Evolutionary conservation across 2,329 filamentous ascomycete species (phyloP).

Genomic region (Colletotrichum agaves): DNA sequence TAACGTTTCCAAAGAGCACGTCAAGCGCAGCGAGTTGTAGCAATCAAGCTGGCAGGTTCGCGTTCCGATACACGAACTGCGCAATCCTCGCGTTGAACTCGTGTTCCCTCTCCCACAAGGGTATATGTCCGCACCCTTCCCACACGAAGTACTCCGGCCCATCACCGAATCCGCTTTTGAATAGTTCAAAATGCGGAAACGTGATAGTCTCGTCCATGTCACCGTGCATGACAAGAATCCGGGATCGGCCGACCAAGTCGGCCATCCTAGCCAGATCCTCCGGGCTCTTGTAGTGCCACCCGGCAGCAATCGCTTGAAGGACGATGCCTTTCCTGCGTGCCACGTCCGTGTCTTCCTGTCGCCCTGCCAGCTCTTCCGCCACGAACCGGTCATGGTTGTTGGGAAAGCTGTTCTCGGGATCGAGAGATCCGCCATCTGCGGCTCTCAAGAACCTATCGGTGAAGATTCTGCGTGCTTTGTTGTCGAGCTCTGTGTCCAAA

Average conservation of each 20-base stretch:
- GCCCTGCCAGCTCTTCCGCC: slow-evolving; percentile 20
- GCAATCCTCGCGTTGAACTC: slow-evolving; percentile 15
- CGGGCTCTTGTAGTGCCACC: slow-evolving; percentile 22
- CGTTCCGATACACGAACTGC: background rate
- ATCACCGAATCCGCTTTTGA: slow-evolving; percentile 16
- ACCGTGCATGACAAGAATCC: slow-evolving; percentile 26
- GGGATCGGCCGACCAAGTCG: slow-evolving; percentile 6
- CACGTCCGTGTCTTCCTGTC: background rate
- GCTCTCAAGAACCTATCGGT: background rate
- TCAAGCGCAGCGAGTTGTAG: no score
- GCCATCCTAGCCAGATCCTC: slow-evolving; percentile 15
- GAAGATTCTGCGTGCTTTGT: slow-evolving; percentile 23
- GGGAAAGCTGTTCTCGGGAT: slow-evolving; percentile 1
- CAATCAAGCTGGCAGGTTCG: background rate
- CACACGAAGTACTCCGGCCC: slow-evolving; percentile 20
- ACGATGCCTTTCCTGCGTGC: slow-evolving; percentile 17
- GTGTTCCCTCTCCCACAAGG: slow-evolving; percentile 13
- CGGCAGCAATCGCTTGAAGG: slow-evolving; percentile 19
- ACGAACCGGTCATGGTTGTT: slow-evolving; percentile 26
- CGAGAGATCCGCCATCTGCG: slow-evolving; percentile 15
- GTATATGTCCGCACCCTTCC: slow-evolving; percentile 16
- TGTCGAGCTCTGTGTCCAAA: slow-evolving; percentile 10
- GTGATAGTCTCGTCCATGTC: slow-evolving; percentile 17
- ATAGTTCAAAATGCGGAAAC: slow-evolving; percentile 16
- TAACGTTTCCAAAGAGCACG: no score